A percentile compares a stretch with the other conserved stretches of the same genome.
Conservation (phyloP, 495 filamentous ascomycete species). For the Penicillium manginii region DNA sequence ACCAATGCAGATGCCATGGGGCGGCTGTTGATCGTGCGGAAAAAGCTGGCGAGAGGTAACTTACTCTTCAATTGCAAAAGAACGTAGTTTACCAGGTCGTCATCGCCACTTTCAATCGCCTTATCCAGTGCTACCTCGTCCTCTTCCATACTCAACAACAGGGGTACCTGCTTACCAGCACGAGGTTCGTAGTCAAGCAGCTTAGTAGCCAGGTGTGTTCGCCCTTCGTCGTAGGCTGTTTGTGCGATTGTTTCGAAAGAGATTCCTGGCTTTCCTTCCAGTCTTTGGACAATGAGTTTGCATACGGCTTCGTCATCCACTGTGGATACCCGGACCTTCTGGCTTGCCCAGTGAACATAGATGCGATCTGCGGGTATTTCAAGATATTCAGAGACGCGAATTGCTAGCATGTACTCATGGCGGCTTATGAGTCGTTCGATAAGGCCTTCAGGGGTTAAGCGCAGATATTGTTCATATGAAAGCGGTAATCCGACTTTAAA, state of each 20-base stretch:
- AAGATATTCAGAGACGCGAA: slow-evolving; percentile 87
- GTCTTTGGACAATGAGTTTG: slow-evolving; percentile 80
- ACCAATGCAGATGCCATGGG: slow-evolving; percentile 89
- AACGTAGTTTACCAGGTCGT: slow-evolving; percentile 88
- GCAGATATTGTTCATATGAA: slow-evolving; percentile 90
- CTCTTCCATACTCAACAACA: slow-evolving; percentile 95
- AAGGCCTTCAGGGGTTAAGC: slow-evolving; percentile 84
- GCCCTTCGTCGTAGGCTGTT: slow-evolving; percentile 94
- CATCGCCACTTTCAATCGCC: slow-evolving; percentile 93
- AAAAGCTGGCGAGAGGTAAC: slow-evolving; percentile 86
- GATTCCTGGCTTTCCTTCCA: slow-evolving; percentile 85
- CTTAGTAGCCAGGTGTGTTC: slow-evolving; percentile 81
- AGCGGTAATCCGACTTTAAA: slow-evolving; percentile 88
- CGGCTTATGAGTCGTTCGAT: slow-evolving; percentile 84
- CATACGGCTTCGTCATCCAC: slow-evolving; percentile 90
- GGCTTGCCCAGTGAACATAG: slow-evolving; percentile 94
- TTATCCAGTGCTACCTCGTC: slow-evolving; percentile 96
- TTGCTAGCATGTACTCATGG: slow-evolving; percentile 87
- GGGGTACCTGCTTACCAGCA: slow-evolving; percentile 90
- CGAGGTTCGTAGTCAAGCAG: slow-evolving; percentile 91
- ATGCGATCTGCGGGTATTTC: slow-evolving; percentile 85
- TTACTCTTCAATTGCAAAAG: slow-evolving; percentile 89
- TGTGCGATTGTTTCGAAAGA: slow-evolving; percentile 94
- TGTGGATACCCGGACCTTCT: slow-evolving; percentile 84
- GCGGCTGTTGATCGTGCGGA: slow-evolving; percentile 85